phyloP scores from a whole-genome alignment of 2,329 filamentous ascomycete genomes.

The Chrysoporthe puriensis region DNA sequence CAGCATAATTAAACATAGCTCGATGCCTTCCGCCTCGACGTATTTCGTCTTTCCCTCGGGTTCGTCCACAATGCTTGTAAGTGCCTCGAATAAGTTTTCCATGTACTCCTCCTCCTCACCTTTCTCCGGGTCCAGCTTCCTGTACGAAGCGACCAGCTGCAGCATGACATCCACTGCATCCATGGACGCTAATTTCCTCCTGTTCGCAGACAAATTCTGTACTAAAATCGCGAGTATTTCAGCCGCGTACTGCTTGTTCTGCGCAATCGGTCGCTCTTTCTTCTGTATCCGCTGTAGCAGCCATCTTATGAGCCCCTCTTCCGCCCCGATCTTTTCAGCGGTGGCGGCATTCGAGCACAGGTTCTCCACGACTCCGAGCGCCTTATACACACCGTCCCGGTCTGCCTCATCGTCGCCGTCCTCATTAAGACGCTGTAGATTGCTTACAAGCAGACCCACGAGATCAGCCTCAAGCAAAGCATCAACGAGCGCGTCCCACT shows the following conservation, averaged over 20 bases:
- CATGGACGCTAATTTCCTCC: constrained; percentile 62
- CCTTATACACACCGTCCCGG: constrained; percentile 83
- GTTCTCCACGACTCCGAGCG: constrained; percentile 82
- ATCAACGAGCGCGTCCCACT: constrained; percentile 79
- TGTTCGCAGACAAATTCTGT: constrained; percentile 72
- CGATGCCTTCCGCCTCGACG: constrained; percentile 86
- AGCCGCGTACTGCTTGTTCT: constrained; percentile 95
- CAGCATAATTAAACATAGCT: constrained; percentile 90
- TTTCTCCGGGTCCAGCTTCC: constrained; percentile 82
- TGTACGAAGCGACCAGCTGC: constrained; percentile 82
- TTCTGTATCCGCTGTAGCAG: constrained; percentile 75
- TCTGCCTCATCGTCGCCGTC: constrained; percentile 65
- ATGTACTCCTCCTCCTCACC: constrained; percentile 94
- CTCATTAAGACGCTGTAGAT: constrained; percentile 81
- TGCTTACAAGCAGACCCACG: constrained; percentile 73
- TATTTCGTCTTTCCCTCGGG: constrained; percentile 77
- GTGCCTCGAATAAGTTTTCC: constrained; percentile 87
- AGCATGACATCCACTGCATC: constrained; percentile 81
- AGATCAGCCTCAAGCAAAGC: constrained; percentile 71
- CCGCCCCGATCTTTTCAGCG: constrained; percentile 72
- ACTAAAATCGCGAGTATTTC: constrained; percentile 89
- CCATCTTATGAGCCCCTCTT: constrained; percentile 74
- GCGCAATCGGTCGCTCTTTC: constrained; percentile 64
- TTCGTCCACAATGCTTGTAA: constrained; percentile 81
- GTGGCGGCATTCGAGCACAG: constrained; percentile 72